phyloP scores from a whole-genome alignment of 257 asterid genomes.

The Nicotiana tomentosiformis region DNA sequence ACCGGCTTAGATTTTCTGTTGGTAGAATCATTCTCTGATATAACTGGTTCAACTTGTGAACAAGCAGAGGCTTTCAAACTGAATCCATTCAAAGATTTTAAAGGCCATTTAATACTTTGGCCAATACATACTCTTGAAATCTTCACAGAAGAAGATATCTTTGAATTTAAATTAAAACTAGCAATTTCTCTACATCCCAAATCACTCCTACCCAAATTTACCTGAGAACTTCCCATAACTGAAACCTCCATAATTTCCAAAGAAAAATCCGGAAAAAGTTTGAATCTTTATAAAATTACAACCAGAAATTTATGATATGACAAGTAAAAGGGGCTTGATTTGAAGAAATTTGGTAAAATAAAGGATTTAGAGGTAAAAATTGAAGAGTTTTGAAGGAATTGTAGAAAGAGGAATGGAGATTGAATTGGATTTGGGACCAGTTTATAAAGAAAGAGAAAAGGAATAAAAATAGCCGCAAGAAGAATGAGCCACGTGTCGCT shows the following conservation, averaged over 20 bases:
- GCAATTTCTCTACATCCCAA: constrained; percentile 30
- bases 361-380: neutral
- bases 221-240: constrained; percentile 59
- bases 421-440: neutral
- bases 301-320: neutral
- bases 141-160: constrained; percentile 23
- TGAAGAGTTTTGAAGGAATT: neutral
- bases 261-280: constrained; percentile 12
- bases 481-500: constrained; percentile 23
- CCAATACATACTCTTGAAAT: constrained; percentile 21
- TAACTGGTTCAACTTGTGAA: constrained; percentile 31
- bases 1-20: constrained; percentile 27
- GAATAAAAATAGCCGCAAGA: neutral
- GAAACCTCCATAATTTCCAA: constrained; percentile 55
- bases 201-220: constrained; percentile 37
- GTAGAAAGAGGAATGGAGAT: neutral
- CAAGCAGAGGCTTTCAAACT: constrained; percentile 40
- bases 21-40: constrained; percentile 26
- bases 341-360: neutral
- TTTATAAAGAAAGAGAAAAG: neutral
- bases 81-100: constrained; percentile 32
- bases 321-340: neutral
- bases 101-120: constrained; percentile 29
- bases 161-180: constrained; percentile 38
- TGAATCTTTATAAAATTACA: neutral